A percentile compares a stretch with the other conserved stretches of the same genome.
Conservation (phyloP, 23 red algal species). For the Gracilaria vermiculophylla region DNA sequence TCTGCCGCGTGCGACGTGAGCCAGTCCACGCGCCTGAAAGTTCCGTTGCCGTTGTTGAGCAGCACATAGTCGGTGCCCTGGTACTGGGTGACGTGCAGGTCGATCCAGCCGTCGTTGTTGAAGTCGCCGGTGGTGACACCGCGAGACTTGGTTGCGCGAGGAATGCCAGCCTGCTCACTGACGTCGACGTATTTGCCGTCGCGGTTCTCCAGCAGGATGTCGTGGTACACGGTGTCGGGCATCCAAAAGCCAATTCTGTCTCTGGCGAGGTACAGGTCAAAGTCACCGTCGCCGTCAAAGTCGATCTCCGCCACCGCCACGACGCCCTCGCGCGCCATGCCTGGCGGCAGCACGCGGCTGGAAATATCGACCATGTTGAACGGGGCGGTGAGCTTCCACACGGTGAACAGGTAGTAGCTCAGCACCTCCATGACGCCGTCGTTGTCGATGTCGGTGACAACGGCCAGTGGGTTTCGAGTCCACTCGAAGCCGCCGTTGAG, state of each 20-base stretch:
- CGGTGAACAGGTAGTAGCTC: neutral
- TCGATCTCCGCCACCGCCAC: slow-evolving; percentile 54
- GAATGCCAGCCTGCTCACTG: neutral
- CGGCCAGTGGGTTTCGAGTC: neutral
- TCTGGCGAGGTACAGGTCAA: slow-evolving; percentile 50
- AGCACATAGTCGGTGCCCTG: slow-evolving; percentile 16
- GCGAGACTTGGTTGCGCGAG: neutral
- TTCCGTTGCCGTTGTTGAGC: slow-evolving; percentile 4
- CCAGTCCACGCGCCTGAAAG: neutral
- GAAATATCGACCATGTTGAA: slow-evolving; percentile 23
- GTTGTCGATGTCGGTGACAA: slow-evolving; percentile 22
- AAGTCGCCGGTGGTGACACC: slow-evolving; percentile 56
- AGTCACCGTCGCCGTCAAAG: slow-evolving; percentile 55
- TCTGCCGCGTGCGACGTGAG: neutral
- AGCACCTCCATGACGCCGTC: slow-evolving; percentile 40
- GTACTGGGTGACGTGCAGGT: slow-evolving; percentile 21
- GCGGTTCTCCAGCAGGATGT: slow-evolving; percentile 24
- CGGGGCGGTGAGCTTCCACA: neutral
- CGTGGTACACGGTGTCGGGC: neutral
- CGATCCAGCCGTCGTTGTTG: slow-evolving; percentile 66
- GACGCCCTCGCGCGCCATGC: neutral
- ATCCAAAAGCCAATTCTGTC: neutral
- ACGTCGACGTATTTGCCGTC: slow-evolving; percentile 2
- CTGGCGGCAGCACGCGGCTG: neutral
- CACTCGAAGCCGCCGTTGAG: slow-evolving; percentile 7